Evolutionary conservation across 805 yeast genomes (phyloP), one percentile per base, ranked within the genome.

Genomic region (Suhomyces xylopsoci): DNA sequence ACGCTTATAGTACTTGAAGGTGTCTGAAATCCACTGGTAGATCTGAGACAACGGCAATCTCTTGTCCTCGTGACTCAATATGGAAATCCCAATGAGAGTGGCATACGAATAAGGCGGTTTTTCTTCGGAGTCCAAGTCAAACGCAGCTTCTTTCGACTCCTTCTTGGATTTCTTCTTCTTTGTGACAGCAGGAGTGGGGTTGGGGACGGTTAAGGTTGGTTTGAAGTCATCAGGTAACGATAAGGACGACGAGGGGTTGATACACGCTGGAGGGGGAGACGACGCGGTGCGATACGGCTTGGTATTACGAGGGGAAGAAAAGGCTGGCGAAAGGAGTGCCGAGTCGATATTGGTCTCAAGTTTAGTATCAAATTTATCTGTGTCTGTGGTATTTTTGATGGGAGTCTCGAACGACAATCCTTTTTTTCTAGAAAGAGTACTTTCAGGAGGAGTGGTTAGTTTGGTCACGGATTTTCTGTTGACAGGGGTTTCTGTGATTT

Each of bases 61-160:
- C 53, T 70, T 72, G 28, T 74, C 76, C 1, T 85, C 84, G n/a
- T 96, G 84, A 55, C 94, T 82, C 58, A 93, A 73, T 47, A 93
- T 88, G 1, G 98, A 93, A 87, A 93, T 85, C 1, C 97, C 97
- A 57, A 93, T 93, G 54, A 93, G 78, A 49, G 91, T 86, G 3
- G 99, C 99, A 65, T 93, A 93, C 5, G 97, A 90, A 67, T 85
- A 92, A 0, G 97, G 97, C 1, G 99, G 99, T 68, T 94, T 93
- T 49, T 71, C 78, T 24, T 83, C 81, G 8, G 85, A 82, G 50
- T 60, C 65, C 59, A 85, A 84, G 26, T 70, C 69, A 55, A 74
- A 75, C 9, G 69, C 62, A n/a, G 64, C 52, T 44, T 71, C 74
- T 45, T 70, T 68, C 26, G 62, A 44, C 12, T 64, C 69, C 49